Evolutionary conservation across 148 eudicot genomes (phyloP), one percentile per base, ranked within the genome.

Genomic region (Silene latifolia): DNA sequence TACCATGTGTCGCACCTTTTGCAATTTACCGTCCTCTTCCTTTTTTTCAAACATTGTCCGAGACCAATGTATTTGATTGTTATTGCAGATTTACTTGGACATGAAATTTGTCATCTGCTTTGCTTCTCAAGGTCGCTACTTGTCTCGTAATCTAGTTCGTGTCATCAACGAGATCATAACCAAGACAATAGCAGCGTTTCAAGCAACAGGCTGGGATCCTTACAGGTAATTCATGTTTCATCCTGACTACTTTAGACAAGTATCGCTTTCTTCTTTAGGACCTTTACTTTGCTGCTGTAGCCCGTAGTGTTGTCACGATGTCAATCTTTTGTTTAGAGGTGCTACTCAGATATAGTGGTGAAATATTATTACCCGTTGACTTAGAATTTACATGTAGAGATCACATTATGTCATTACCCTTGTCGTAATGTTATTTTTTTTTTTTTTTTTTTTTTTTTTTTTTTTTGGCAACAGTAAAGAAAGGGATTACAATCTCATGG

Each of bases 161-260:
- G 93, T 85, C 53, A 85, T 93, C 65, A 89, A 89, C 71, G 98
- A 88, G 74, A 89, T 93, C 79, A 88, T 93, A 75, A 71, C 86
- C 44, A 93, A 87, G 78, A 97, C 93, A 73, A 25, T 93, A 69
- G 66, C 85, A 63, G 97, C 97, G 44, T 91, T 85, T 78, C 76
- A 95, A 78, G 82, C 97, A 27, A 91, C 92, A 15, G 98, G 98
- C 63, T 80, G 85, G 82, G 97, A 93, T 87, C 91, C 98, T 39
- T 81, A 93, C 71, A 87, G 97, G 98, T 93, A 85, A 42, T 5
- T 68, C 20, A 23, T 24, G n/a, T 69, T 29, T 64, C 69, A 29
- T 15, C 69, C 18, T 51, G 61, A 20, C 47, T 46, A 74, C 18
- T 61, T 8, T 59, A 21, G 21, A 19, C 67, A 32, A 24, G 44